These are phyloP conservation scores for Colletotrichum spinosum DNA, from an alignment of 2,329 filamentous ascomycete species.

Conservation along the genomic window DNA sequence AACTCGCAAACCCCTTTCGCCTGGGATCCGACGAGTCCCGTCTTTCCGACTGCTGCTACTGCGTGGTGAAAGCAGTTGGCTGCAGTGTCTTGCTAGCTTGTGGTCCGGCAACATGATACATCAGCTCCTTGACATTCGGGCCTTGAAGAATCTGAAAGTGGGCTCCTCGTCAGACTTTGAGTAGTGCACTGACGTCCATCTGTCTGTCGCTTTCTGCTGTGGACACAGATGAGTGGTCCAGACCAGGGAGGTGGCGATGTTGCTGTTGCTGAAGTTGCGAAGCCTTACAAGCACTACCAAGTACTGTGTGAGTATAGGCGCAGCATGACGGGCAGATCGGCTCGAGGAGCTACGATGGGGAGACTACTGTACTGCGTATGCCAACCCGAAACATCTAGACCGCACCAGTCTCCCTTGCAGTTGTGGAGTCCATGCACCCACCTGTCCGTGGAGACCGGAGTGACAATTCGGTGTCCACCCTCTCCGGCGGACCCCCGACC, in stretches of 20 bases:
- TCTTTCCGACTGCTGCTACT: not conserved
- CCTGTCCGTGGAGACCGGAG: not conserved
- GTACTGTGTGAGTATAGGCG: not conserved
- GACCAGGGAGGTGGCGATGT: slow-evolving; percentile 29
- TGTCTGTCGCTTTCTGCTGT: slow-evolving; percentile 5
- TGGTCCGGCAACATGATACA: not conserved
- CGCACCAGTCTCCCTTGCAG: not conserved
- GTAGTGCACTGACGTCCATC: slow-evolving; percentile 5
- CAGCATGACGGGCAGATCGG: not conserved
- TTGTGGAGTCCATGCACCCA: slow-evolving; percentile 7
- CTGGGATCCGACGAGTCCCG: too few species aligned
- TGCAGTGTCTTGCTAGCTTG: not conserved
- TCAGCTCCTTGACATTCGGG: slow-evolving; percentile 7
- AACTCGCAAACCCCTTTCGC: too few species aligned
- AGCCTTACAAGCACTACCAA: slow-evolving; percentile 1
- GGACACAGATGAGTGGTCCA: slow-evolving; percentile 19
- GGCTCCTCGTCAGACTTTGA: slow-evolving; percentile 15
- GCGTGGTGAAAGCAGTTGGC: not conserved
- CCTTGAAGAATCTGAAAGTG: slow-evolving; percentile 12
- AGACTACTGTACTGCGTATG: too few species aligned
- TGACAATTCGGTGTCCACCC: slow-evolving; percentile 4
- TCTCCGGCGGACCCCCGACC: slow-evolving; percentile 26
- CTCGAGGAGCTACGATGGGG: too few species aligned
- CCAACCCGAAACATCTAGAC: not conserved
- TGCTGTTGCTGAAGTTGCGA: slow-evolving; percentile 5